A percentile compares a stretch with the other conserved stretches of the same genome.
Evolutionary conservation across 2,329 filamentous ascomycete species (phyloP).

Genomic region (Cercospora sp.): DNA sequence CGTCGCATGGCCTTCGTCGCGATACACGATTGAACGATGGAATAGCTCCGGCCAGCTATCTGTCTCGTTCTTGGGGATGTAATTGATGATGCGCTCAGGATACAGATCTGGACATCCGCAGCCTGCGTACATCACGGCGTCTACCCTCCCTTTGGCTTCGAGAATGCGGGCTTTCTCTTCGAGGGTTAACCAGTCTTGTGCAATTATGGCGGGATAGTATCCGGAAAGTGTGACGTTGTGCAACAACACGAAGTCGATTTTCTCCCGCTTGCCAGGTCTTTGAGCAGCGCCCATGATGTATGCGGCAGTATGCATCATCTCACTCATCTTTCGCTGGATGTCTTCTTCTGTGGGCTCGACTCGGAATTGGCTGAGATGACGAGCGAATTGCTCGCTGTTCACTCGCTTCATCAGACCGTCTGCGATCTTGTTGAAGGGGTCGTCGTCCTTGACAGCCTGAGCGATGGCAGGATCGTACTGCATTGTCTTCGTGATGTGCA

Average conservation of each 20-base stretch:
- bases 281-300: constrained; percentile 13
- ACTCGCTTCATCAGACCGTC: constrained; percentile 12
- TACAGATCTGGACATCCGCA: constrained; percentile 4
- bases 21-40: constrained; percentile 4
- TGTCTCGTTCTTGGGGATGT: background rate
- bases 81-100: constrained; percentile 1
- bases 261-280: constrained; percentile 6
- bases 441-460: constrained; percentile 7
- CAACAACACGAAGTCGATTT: constrained; percentile 6
- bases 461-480: constrained; percentile 2
- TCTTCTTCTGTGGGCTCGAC: background rate
- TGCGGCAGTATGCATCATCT: constrained; percentile 11
- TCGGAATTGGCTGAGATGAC: constrained; percentile 7
- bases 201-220: constrained; percentile 8
- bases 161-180: constrained; percentile 4
- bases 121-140: constrained; percentile 9
- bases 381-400: background rate
- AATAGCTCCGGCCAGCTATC: constrained; percentile 4
- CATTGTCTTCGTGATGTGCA: background rate
- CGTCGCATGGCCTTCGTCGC: constrained; percentile 9
- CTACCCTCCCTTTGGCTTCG: constrained; percentile 5
- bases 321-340: constrained; percentile 3
- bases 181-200: constrained; percentile 5
- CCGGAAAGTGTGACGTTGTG: constrained; percentile 4
- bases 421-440: constrained; percentile 13